phyloP scores from a whole-genome alignment of 108 stramenopile species.

The Stephanodiscus minutulus region DNA sequence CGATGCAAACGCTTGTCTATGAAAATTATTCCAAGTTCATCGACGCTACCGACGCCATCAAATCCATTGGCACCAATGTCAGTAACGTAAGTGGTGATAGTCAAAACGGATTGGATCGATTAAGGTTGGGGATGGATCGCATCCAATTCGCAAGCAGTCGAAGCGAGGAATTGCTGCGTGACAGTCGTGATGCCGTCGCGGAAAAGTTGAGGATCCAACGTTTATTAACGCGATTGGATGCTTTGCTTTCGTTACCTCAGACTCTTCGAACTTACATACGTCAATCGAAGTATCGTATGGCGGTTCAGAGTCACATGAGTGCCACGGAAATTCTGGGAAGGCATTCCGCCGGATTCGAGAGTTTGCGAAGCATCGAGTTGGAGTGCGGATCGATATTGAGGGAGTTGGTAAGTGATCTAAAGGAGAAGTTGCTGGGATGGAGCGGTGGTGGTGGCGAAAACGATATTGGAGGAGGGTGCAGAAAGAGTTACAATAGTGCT shows the following conservation, averaged over 20 bases:
- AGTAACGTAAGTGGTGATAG: slow-evolving; percentile 33
- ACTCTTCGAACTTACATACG: slow-evolving; percentile 63
- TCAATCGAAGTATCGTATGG: slow-evolving; percentile 60
- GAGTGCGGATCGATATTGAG: slow-evolving; percentile 72
- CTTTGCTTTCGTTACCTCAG: slow-evolving; percentile 72
- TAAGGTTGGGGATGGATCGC: slow-evolving; percentile 52
- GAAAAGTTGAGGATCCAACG: slow-evolving; percentile 83
- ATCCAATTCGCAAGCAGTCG: slow-evolving; percentile 39
- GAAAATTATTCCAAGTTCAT: slow-evolving; percentile 99
- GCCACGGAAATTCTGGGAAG: slow-evolving; percentile 72
- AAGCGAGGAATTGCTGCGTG: slow-evolving; percentile 59
- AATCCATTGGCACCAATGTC: slow-evolving; percentile 74
- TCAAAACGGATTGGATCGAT: slow-evolving; percentile 48
- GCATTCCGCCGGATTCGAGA: slow-evolving; percentile 84
- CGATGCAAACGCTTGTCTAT: slow-evolving; percentile 99
- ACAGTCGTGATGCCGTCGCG: slow-evolving; percentile 72
- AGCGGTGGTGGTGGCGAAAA: slow-evolving; percentile 48
- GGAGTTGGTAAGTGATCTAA: slow-evolving; percentile 48
- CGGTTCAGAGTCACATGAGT: slow-evolving; percentile 59
- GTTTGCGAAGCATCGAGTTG: slow-evolving; percentile 74
- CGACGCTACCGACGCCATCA: slow-evolving; percentile 96
- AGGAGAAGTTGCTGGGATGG: slow-evolving; percentile 68
- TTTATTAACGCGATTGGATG: slow-evolving; percentile 75
- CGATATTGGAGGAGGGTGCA: slow-evolving; percentile 21
- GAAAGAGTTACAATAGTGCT: slow-evolving; percentile 4